Conservation (phyloP, 352 stramenopile genomes). For the Pythium insidiosum region DNA sequence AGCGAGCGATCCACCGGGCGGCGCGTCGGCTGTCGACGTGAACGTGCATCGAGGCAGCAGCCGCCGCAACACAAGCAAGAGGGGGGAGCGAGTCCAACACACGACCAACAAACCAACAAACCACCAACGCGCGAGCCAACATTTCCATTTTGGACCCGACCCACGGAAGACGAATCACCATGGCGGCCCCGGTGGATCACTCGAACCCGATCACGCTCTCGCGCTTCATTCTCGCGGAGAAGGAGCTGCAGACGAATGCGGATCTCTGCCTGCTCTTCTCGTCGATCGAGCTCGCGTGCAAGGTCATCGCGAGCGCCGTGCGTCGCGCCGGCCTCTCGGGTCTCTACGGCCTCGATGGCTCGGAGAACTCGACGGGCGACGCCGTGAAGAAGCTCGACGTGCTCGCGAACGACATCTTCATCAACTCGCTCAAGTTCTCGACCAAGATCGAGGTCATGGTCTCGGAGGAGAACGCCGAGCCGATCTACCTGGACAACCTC, state of each 20-base stretch:
- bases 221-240: constrained; percentile 90
- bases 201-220: constrained; percentile 90
- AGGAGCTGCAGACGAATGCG: constrained; percentile 89
- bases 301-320: constrained; percentile 95
- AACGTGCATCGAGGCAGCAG: too few relatives aligned
- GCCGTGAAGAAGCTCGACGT: constrained; percentile 99
- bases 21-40: too few relatives aligned
- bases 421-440: constrained; percentile 95
- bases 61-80: too few relatives aligned
- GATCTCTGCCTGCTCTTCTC: constrained; percentile 95
- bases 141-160: too few relatives aligned
- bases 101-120: too few relatives aligned
- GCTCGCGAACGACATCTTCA: constrained; percentile 98
- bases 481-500: constrained; percentile 89
- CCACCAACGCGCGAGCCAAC: too few relatives aligned
- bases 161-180: too few relatives aligned
- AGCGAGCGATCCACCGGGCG: too few relatives aligned
- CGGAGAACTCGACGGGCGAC: constrained; percentile 96
- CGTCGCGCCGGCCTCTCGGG: constrained; percentile 88
- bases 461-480: constrained; percentile 97
- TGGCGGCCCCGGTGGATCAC: constrained; percentile 53
- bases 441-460: constrained; percentile 97
- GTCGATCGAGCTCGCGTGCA: constrained; percentile 94
- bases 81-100: too few relatives aligned
- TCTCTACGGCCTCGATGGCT: constrained; percentile 94